These are phyloP conservation scores for Magnusiomyces fungicola DNA, from an alignment of 1,139 yeast genomes.

Conservation along the genomic window DNA sequence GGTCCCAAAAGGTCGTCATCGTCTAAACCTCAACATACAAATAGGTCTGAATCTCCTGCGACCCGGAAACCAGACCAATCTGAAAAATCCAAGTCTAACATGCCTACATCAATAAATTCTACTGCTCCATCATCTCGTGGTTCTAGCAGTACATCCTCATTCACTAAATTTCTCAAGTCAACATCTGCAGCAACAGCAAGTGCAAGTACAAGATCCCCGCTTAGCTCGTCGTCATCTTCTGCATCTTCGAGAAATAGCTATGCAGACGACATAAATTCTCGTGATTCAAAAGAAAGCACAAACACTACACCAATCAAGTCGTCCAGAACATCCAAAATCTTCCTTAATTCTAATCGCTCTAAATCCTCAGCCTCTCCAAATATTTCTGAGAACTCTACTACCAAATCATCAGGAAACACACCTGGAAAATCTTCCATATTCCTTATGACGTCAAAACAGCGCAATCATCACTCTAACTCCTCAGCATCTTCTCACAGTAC, in stretches of 20 bases:
- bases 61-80: neutral
- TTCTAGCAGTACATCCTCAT: neutral
- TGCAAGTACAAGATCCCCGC: neutral
- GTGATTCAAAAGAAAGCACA: neutral
- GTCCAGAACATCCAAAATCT: neutral
- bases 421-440: slow-evolving; percentile 2
- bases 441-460: slow-evolving; percentile 1
- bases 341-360: neutral
- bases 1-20: too few relatives aligned
- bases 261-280: too few relatives aligned
- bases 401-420: neutral
- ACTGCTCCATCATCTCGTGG: neutral
- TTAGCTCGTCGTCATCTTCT: neutral
- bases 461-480: neutral
- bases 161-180: slow-evolving; percentile 2
- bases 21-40: neutral
- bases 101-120: neutral
- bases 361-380: neutral
- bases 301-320: neutral
- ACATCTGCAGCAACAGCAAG: neutral
- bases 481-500: too few relatives aligned
- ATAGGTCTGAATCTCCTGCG: neutral
- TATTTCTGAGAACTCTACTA: neutral
- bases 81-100: neutral
- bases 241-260: neutral